A percentile compares a stretch with the other conserved stretches of the same genome.
These are phyloP conservation scores for Phytophthora tentaculata DNA, from an alignment of 352 stramenopile species.

Conservation along the genomic window DNA sequence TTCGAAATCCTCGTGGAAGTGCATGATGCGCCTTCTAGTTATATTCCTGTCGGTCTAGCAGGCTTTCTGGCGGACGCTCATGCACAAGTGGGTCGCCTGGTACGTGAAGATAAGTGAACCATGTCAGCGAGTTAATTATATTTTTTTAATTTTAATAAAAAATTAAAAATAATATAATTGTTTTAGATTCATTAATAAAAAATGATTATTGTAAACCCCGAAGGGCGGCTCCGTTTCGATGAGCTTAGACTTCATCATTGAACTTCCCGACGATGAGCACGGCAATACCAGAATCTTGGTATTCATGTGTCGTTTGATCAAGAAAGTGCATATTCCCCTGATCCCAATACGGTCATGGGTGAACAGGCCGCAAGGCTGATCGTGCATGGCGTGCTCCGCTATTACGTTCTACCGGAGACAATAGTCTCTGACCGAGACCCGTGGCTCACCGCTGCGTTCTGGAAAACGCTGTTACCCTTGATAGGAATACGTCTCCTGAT, in stretches of 20 bases:
- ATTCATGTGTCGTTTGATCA: conserved; percentile 38
- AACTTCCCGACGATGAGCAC: not conserved
- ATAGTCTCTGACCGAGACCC: not conserved
- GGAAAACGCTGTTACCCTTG: not conserved
- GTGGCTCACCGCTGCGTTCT: not conserved
- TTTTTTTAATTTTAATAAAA: too few species aligned
- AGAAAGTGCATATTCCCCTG: conserved; percentile 4
- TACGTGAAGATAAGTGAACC: not conserved
- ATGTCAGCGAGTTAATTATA: not conserved
- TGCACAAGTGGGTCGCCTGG: not conserved
- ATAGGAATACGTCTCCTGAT: conserved; percentile 18
- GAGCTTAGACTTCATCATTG: not conserved
- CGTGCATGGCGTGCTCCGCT: conserved; percentile 27
- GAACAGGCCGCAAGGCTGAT: conserved; percentile 26
- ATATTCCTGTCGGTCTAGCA: not conserved
- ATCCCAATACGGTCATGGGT: conserved; percentile 4
- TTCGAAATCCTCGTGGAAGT: not conserved
- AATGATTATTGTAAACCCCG: too few species aligned
- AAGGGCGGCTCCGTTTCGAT: not conserved
- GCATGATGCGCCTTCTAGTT: not conserved
- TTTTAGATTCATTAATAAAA: too few species aligned
- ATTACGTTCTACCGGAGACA: conserved; percentile 24
- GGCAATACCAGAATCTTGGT: conserved; percentile 31
- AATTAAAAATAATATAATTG: too few species aligned
- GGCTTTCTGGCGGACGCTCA: not conserved